phyloP scores from a whole-genome alignment of 2,329 filamentous ascomycete genomes.

The Talaromyces islandicus region DNA sequence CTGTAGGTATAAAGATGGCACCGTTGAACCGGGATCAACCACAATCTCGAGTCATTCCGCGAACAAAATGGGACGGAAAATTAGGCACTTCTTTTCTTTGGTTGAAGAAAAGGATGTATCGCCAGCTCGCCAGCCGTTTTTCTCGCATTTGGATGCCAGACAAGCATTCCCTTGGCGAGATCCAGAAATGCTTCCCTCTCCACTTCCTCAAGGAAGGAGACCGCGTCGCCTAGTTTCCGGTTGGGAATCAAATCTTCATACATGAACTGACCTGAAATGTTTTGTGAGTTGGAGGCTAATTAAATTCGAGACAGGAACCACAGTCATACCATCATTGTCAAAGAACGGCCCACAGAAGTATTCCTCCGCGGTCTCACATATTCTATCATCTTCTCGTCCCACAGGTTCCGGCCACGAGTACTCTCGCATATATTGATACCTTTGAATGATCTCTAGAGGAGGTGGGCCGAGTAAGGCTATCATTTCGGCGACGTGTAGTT shows the following conservation, averaged over 20 bases:
- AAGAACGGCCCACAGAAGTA: conserved; percentile 35
- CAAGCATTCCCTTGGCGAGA: conserved; percentile 25
- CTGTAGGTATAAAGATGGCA: background rate
- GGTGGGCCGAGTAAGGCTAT: conserved; percentile 35
- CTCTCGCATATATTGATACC: conserved; percentile 26
- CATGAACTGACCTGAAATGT: conserved; percentile 24
- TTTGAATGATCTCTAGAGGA: conserved; percentile 23
- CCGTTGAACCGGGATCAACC: background rate
- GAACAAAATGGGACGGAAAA: background rate
- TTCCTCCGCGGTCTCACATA: conserved; percentile 27
- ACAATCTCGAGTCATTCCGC: background rate
- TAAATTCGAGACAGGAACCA: background rate
- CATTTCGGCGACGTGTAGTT: conserved; percentile 38
- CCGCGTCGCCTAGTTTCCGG: conserved; percentile 22
- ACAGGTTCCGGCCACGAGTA: conserved; percentile 25
- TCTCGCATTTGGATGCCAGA: conserved; percentile 23
- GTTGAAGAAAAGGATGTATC: conserved; percentile 25
- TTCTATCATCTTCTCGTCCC: conserved; percentile 15
- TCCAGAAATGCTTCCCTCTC: conserved; percentile 27
- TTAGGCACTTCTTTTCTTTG: conserved; percentile 17
- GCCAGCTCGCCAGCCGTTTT: conserved; percentile 23
- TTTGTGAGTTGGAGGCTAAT: background rate
- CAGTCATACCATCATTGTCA: conserved; percentile 21
- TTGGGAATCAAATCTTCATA: conserved; percentile 28
- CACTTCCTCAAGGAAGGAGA: conserved; percentile 21